These are phyloP conservation scores for Schizonepeta tenuifolia DNA, from an alignment of 257 asterid species.

Conservation along the genomic window DNA sequence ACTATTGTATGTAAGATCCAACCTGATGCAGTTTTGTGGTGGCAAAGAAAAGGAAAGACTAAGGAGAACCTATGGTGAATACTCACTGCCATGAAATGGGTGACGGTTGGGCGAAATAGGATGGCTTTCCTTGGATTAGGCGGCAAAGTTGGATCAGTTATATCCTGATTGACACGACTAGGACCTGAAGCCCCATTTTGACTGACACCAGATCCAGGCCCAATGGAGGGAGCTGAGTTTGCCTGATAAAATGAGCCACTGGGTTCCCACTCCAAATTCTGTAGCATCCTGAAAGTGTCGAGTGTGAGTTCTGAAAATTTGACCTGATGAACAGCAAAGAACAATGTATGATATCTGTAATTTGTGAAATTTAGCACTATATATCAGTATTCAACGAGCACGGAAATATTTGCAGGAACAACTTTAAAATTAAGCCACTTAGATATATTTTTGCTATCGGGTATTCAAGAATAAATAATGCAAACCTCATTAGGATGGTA, in stretches of 20 bases:
- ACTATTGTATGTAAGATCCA: constrained; percentile 9
- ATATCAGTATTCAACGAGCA: constrained; percentile 29
- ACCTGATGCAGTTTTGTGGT: constrained; percentile 26
- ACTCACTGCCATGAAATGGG: constrained; percentile 94
- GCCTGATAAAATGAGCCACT: constrained; percentile 90
- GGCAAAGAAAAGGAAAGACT: constrained; percentile 26
- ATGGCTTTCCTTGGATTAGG: constrained; percentile 90
- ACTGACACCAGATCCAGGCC: constrained; percentile 54
- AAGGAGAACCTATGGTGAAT: constrained; percentile 27
- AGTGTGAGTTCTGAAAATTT: constrained; percentile 92
- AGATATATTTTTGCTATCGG: constrained; percentile 21
- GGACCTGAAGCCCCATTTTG: constrained; percentile 85
- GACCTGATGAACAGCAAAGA: constrained; percentile 59
- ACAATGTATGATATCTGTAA: constrained; percentile 19
- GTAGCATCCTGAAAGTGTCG: constrained; percentile 90
- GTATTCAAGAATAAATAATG: constrained; percentile 25
- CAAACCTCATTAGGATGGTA: constrained; percentile 91
- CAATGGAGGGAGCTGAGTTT: constrained; percentile 55
- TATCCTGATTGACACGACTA: constrained; percentile 81
- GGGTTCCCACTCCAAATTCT: constrained; percentile 97
- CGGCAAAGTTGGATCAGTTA: constrained; percentile 91
- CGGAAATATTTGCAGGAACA: background rate
- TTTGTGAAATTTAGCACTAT: constrained; percentile 24
- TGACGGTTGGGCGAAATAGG: constrained; percentile 83
- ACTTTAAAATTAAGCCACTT: constrained; percentile 2